phyloP scores from a whole-genome alignment of 1,139 yeast species.

The Lodderomyces orthopsilosis region DNA sequence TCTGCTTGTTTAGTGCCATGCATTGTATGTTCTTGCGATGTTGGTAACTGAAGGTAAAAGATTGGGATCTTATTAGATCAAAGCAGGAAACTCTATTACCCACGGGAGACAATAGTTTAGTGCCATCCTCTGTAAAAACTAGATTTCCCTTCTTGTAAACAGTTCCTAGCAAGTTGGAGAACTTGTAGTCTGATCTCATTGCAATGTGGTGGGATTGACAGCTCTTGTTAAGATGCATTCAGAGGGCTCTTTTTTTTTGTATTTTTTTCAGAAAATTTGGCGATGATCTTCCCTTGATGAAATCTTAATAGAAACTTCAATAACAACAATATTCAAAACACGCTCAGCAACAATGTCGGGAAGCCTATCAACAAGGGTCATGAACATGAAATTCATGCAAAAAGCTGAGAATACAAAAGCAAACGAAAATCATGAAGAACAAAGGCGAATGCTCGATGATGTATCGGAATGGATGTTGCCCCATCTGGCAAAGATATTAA shows the following conservation, averaged over 20 bases:
- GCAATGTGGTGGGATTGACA: neutral
- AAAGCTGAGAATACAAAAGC: constrained; percentile 25
- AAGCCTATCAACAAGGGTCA: constrained; percentile 58
- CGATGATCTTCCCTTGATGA: constrained; percentile 4
- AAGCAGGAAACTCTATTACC: constrained; percentile 91
- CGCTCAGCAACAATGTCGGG: constrained; percentile 25
- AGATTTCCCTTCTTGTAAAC: constrained; percentile 91
- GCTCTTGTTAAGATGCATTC: neutral
- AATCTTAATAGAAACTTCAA: neutral
- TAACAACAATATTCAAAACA: constrained; percentile 1
- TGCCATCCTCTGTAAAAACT: constrained; percentile 85
- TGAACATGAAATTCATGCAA: constrained; percentile 69
- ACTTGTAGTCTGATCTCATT: constrained; percentile 53
- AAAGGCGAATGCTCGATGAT: constrained; percentile 45
- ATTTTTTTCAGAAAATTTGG: neutral
- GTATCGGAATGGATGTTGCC: constrained; percentile 62
- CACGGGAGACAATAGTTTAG: constrained; percentile 80
- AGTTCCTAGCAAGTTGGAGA: constrained; percentile 88
- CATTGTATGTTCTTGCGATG: constrained; percentile 82
- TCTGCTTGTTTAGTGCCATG: constrained; percentile 80
- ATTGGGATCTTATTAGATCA: constrained; percentile 78
- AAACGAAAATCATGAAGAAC: constrained; percentile 25
- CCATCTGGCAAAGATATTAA: constrained; percentile 22
- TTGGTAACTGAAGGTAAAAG: constrained; percentile 89
- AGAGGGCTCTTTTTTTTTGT: neutral